Base-by-base conservation (phyloP, 805 yeast species). In the fission yeast (Schizosaccharomyces pombe) region DNA sequence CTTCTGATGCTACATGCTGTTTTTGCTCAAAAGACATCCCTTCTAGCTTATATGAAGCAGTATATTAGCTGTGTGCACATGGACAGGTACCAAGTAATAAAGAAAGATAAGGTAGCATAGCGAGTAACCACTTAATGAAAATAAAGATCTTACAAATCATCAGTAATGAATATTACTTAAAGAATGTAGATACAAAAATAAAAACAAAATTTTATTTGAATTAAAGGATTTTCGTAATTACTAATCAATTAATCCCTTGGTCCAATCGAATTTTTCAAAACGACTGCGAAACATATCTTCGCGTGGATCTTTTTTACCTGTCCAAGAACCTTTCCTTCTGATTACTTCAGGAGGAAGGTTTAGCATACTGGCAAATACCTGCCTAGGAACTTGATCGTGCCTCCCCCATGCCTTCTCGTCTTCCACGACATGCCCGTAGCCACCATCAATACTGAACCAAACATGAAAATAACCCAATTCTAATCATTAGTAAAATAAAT, bases 351-450 rank as follows among this genome's bases (percentile, higher is more conserved):
- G 65, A 55, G 72, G 75, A 3, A 63, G 56, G 11, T 63, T 66
- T 32, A 74, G 57, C 60, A 73, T 60, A 3, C 76, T 76, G 6
- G 76, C 77, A 39, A 74, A 62, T 4, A 73, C 68, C 40, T 68
- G 65, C 37, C 77, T 61, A 4, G 72, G 75, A 60, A 74, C 72
- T 51, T 66, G 55, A 56, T 73, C 77, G 9, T 70, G 72, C 51
- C 60, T 61, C 0, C 78, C 77, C 78, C 78, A 75, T 2, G 53
- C 31, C 1, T 57, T 47, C 0, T 58, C 56, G 55, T 70, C 65
- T 56, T 75, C 78, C 5, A 74, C 66, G 5, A 75, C 72, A 60
- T 74, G 78, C 1, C 75, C 78, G 43, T 71, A 53, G 0, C 78
- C 78, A 22, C 76, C 77, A 52, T 70, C 67, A 4, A 70, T 49